Evolutionary conservation across 495 filamentous ascomycete genomes (phyloP).

Genomic region (Lentithecium fluviatile): DNA sequence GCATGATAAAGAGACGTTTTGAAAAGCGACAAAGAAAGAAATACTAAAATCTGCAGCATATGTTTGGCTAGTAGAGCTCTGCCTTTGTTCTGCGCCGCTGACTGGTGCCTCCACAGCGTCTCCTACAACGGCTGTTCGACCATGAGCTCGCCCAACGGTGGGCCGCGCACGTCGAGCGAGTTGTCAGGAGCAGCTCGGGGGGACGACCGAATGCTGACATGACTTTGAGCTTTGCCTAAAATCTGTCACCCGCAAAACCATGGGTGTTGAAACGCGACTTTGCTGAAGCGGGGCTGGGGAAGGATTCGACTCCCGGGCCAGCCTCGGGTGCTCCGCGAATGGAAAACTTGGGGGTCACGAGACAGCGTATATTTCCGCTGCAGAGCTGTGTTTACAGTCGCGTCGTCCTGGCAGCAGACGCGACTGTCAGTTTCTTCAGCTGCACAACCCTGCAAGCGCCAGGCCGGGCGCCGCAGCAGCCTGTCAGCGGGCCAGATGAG

Average conservation of each 20-base stretch:
- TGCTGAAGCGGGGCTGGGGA: constrained; percentile 5
- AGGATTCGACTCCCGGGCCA: not conserved
- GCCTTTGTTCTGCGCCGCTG: too few relatives aligned
- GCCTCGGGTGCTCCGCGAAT: not conserved
- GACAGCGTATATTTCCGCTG: constrained; percentile 21
- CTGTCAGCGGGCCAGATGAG: constrained; percentile 31
- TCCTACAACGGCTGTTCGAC: too few relatives aligned
- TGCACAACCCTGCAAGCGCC: constrained; percentile 32
- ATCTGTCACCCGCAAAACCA: not conserved
- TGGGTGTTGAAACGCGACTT: constrained; percentile 21
- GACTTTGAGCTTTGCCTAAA: too few relatives aligned
- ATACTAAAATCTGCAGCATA: too few relatives aligned
- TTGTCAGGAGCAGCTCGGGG: constrained; percentile 2
- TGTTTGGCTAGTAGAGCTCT: too few relatives aligned
- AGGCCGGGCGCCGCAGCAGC: constrained; percentile 24
- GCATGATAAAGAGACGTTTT: not conserved
- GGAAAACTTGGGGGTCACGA: constrained; percentile 23
- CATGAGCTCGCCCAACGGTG: too few relatives aligned
- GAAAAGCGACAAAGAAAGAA: too few relatives aligned
- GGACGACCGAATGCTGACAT: too few relatives aligned
- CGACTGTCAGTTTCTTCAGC: not conserved
- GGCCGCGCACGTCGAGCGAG: too few relatives aligned
- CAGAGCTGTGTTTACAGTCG: constrained; percentile 35
- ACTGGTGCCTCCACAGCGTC: too few relatives aligned
- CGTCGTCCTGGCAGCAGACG: constrained; percentile 32